Conservation (phyloP, 2,329 filamentous ascomycete species). For the Pyrenophora graminea region DNA sequence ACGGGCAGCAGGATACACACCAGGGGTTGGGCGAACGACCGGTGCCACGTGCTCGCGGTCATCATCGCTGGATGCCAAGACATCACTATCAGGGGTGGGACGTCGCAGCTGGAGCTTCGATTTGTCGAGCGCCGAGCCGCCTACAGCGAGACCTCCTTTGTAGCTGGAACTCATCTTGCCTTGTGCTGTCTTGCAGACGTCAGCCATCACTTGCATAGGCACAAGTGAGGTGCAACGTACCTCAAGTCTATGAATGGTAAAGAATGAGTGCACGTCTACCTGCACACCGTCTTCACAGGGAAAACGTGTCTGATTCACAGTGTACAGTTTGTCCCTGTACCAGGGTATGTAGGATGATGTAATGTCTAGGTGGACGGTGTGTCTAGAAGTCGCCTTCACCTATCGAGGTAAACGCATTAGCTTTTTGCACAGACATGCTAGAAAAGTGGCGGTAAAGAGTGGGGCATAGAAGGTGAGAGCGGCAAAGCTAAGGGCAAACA, state of each 20-base stretch:
- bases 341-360: slow-evolving; percentile 11
- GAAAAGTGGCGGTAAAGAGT: neutral
- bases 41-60: slow-evolving; percentile 65
- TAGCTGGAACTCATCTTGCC: slow-evolving; percentile 35
- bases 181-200: slow-evolving; percentile 7
- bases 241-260: slow-evolving; percentile 13
- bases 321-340: slow-evolving; percentile 12
- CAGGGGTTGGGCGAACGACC: slow-evolving; percentile 26
- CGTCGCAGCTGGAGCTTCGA: slow-evolving; percentile 70
- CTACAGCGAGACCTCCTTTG: slow-evolving; percentile 37
- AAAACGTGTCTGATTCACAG: slow-evolving; percentile 14
- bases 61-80: slow-evolving; percentile 90
- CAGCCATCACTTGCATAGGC: slow-evolving; percentile 5
- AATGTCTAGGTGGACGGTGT: slow-evolving; percentile 12
- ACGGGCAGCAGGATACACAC: slow-evolving; percentile 31
- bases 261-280: slow-evolving; percentile 2
- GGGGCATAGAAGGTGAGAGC: slow-evolving; percentile 10
- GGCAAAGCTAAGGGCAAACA: slow-evolving; percentile 6
- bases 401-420: slow-evolving; percentile 16
- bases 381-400: slow-evolving; percentile 14
- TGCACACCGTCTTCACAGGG: slow-evolving; percentile 16
- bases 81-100: slow-evolving; percentile 92
- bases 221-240: slow-evolving; percentile 10
- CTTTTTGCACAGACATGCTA: slow-evolving; percentile 13
- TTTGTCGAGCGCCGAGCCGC: slow-evolving; percentile 61